Conservation (phyloP, 2,329 filamentous ascomycete genomes). For the Aspergillus eucalypticola region DNA sequence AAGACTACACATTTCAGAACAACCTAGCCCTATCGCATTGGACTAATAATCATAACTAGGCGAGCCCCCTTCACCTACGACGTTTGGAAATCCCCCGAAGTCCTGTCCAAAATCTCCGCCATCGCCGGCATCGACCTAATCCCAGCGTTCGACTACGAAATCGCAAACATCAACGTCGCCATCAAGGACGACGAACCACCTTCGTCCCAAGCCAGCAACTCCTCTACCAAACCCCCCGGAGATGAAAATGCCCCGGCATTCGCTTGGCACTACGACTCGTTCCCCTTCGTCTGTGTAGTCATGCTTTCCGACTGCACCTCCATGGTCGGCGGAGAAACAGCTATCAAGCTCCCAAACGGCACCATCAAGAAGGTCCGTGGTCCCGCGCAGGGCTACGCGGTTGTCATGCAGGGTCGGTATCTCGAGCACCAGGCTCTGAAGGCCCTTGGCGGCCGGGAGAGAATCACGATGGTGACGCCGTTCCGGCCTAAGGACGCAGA, state of each 20-base stretch:
- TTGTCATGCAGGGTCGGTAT: conserved; percentile 8
- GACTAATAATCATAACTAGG: conserved; percentile 32
- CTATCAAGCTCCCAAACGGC: neutral
- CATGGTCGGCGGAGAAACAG: conserved; percentile 64
- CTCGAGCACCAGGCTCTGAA: conserved; percentile 4
- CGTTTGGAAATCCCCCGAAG: conserved; percentile 58
- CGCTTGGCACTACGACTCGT: conserved; percentile 51
- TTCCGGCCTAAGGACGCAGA: conserved; percentile 59
- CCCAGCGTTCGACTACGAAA: conserved; percentile 59
- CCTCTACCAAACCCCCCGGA: neutral
- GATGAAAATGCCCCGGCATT: neutral
- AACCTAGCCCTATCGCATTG: too few relatives aligned
- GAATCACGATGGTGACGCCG: conserved; percentile 5
- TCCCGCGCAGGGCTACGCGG: neutral
- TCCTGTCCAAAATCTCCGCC: conserved; percentile 55
- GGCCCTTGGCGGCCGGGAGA: neutral
- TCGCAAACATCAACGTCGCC: conserved; percentile 60
- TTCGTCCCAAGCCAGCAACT: too few relatives aligned
- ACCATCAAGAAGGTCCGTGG: conserved; percentile 3
- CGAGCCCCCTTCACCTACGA: conserved; percentile 64
- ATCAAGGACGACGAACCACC: conserved; percentile 24
- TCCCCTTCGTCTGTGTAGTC: conserved; percentile 65
- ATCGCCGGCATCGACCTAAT: conserved; percentile 61
- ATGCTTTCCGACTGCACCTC: conserved; percentile 63
- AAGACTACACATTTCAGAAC: conserved; percentile 25